Evolutionary conservation across 257 asterid species (phyloP).

Genomic region (Solanum medicagineum): DNA sequence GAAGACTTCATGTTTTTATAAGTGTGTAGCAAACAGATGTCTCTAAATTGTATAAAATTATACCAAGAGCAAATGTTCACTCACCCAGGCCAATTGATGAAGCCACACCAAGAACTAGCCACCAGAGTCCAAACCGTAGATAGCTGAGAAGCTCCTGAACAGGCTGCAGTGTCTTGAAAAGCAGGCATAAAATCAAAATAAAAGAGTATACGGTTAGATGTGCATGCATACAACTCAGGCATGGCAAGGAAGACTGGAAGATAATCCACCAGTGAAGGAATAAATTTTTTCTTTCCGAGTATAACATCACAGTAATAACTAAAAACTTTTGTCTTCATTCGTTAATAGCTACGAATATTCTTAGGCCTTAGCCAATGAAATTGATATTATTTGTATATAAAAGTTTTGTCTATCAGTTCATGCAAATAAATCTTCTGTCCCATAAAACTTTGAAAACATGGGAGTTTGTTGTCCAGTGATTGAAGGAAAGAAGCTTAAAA

Average conservation of each 20-base stretch:
- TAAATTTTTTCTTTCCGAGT: neutral
- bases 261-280: neutral
- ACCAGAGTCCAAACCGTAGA: slow-evolving; percentile 23
- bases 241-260: neutral
- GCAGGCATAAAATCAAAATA: neutral
- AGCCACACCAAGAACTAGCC: slow-evolving; percentile 32
- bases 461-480: neutral
- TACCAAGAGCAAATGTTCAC: neutral
- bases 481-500: neutral
- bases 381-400: neutral
- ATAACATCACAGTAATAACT: neutral
- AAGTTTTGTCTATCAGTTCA: neutral
- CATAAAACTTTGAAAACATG: neutral
- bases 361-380: neutral
- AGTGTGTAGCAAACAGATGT: neutral
- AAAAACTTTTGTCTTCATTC: neutral
- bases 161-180: slow-evolving; percentile 7
- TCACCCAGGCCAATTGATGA: slow-evolving; percentile 29
- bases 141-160: slow-evolving; percentile 15
- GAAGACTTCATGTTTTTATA: neutral
- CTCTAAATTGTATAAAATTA: neutral
- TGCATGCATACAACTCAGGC: neutral
- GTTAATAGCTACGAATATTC: neutral
- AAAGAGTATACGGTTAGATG: neutral
- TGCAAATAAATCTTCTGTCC: neutral